A percentile compares a stretch with the other conserved stretches of the same genome.
Conservation (phyloP, 2,329 filamentous ascomycete species). For the Ophiostoma perfectum region DNA sequence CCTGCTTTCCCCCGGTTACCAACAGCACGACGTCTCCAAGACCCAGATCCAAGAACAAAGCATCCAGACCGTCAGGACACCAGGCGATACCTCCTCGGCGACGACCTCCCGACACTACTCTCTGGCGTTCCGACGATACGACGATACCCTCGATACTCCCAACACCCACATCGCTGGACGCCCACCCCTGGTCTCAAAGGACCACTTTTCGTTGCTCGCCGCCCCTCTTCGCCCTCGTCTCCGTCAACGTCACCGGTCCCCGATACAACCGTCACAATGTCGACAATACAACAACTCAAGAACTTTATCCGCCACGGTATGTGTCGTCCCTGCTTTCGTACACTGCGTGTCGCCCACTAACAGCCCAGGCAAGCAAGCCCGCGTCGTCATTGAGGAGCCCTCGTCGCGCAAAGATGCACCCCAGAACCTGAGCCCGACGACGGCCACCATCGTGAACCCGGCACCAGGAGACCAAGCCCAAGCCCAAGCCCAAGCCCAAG, state of each 20-base stretch:
- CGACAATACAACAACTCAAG: constrained; percentile 88
- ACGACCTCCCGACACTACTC: constrained; percentile 6
- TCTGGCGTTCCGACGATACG: constrained; percentile 3
- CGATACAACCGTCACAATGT: constrained; percentile 42
- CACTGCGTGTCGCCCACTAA: background rate
- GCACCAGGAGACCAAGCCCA: constrained; percentile 34
- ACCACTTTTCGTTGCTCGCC: constrained; percentile 7
- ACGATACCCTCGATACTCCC: constrained; percentile 6
- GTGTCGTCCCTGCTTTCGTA: constrained; percentile 25
- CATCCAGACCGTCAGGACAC: background rate
- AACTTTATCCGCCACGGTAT: constrained; percentile 92
- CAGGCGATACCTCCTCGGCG: background rate
- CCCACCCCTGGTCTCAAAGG: background rate
- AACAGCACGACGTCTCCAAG: background rate
- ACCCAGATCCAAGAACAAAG: background rate
- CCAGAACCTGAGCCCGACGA: constrained; percentile 51
- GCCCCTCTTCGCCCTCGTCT: background rate
- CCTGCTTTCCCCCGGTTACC: background rate
- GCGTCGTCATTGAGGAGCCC: constrained; percentile 51
- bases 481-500: background rate
- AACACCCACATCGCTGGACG: constrained; percentile 1
- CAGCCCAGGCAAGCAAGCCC: constrained; percentile 74
- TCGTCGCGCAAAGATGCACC: constrained; percentile 44
- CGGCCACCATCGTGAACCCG: constrained; percentile 30
- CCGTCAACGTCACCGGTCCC: background rate